These are phyloP conservation scores for Gossypium lobatum DNA, from an alignment of 441 rosid genomes.

Conservation along the genomic window DNA sequence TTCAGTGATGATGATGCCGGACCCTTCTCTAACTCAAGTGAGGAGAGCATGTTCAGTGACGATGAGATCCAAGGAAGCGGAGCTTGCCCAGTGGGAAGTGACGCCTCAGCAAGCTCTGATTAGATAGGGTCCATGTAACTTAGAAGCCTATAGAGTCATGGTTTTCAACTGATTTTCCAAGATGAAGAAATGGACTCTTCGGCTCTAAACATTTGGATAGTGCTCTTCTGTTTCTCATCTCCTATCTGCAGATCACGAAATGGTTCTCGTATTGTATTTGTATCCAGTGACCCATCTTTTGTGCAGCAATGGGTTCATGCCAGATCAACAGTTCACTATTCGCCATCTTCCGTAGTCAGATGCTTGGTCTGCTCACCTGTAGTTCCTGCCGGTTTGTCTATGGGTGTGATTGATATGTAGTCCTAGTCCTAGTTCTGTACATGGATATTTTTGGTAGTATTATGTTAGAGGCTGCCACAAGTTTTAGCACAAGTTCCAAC, in stretches of 20 bases:
- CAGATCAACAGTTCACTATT: background rate
- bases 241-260: background rate
- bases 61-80: conserved; percentile 49
- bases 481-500: background rate
- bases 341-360: background rate
- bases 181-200: background rate
- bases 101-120: conserved; percentile 64
- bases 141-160: background rate
- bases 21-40: conserved; percentile 61
- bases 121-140: conserved; percentile 34
- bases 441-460: background rate
- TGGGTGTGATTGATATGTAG: background rate
- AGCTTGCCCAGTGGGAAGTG: conserved; percentile 37
- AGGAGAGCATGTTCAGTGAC: conserved; percentile 61
- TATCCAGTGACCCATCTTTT: background rate
- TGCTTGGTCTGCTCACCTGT: background rate
- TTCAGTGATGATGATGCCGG: conserved; percentile 45
- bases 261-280: background rate
- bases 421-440: background rate
- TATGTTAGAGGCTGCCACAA: background rate
- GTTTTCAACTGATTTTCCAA: background rate
- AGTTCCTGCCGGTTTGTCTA: background rate
- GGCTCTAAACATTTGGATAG: background rate
- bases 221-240: background rate
- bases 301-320: background rate